phyloP scores from a whole-genome alignment of 805 yeast species.

The Zygosaccharomyces pseudorouxii region DNA sequence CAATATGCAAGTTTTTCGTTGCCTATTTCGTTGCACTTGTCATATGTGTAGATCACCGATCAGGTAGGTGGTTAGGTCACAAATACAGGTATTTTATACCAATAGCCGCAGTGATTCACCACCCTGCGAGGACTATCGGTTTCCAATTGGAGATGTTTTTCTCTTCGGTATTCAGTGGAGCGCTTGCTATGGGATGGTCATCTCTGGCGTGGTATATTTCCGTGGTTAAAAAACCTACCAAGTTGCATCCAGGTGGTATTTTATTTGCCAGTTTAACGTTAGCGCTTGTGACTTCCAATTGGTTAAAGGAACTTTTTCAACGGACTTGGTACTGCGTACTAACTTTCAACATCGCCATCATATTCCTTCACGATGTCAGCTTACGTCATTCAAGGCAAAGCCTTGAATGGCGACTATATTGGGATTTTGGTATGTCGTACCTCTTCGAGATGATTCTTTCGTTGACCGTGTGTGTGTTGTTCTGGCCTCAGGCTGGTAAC shows the following conservation, averaged over 20 bases:
- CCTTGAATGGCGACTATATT: slow-evolving; percentile 34
- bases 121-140: slow-evolving; percentile 45
- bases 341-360: slow-evolving; percentile 37
- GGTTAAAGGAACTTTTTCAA: slow-evolving; percentile 41
- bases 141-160: slow-evolving; percentile 44
- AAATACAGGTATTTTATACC: slow-evolving; percentile 39
- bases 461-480: slow-evolving; percentile 32
- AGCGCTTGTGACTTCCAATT: slow-evolving; percentile 37
- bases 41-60: slow-evolving; percentile 37
- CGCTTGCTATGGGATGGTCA: slow-evolving; percentile 44
- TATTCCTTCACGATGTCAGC: slow-evolving; percentile 35
- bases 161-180: slow-evolving; percentile 38
- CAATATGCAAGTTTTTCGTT: slow-evolving; percentile 34
- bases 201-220: slow-evolving; percentile 42
- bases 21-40: slow-evolving; percentile 40
- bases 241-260: slow-evolving; percentile 44
- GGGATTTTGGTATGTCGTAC: slow-evolving; percentile 45
- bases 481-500: slow-evolving; percentile 43
- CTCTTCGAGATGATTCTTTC: slow-evolving; percentile 41
- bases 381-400: slow-evolving; percentile 16
- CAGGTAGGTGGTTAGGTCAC: slow-evolving; percentile 43
- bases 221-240: slow-evolving; percentile 38
- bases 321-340: slow-evolving; percentile 39
- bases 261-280: slow-evolving; percentile 40
- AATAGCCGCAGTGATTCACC: slow-evolving; percentile 41